Conservation (phyloP, 23 red algal genomes). For the Gracilaria domingensis region DNA sequence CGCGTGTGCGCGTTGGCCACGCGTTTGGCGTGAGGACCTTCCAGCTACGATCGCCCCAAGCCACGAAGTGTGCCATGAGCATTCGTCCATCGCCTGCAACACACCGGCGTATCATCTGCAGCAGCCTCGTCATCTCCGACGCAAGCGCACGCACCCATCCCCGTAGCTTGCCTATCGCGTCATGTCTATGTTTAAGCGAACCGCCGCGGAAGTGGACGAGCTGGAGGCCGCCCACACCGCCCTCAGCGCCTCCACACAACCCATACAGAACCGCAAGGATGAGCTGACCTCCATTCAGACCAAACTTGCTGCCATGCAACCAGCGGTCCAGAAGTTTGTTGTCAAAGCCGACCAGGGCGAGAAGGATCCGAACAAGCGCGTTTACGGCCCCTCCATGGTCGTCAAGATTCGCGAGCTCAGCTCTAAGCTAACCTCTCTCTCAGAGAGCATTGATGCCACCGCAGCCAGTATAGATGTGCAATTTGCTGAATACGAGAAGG, state of each 20-base stretch:
- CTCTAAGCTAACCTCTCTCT: slow-evolving; percentile 4
- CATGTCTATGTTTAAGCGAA: slow-evolving; percentile 55
- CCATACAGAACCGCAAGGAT: slow-evolving; percentile 32
- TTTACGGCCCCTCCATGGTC: slow-evolving; percentile 64
- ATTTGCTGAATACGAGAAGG: slow-evolving; percentile 44
- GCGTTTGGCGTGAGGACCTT: background rate
- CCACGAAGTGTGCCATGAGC: background rate
- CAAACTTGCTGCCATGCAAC: slow-evolving; percentile 9
- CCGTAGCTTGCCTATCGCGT: background rate
- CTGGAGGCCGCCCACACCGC: background rate
- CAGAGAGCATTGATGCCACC: background rate
- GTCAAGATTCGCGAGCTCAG: slow-evolving; percentile 42
- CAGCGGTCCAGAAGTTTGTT: slow-evolving; percentile 69
- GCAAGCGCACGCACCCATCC: background rate
- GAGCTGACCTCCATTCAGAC: slow-evolving; percentile 14
- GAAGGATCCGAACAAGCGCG: slow-evolving; percentile 65
- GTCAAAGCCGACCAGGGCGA: slow-evolving; percentile 64
- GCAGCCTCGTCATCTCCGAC: background rate
- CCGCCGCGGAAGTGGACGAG: slow-evolving; percentile 17
- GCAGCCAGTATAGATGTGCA: slow-evolving; percentile 5
- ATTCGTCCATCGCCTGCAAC: too few relatives aligned
- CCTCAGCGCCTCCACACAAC: slow-evolving; percentile 21
- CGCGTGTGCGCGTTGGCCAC: background rate
- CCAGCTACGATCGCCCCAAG: slow-evolving; percentile 21
- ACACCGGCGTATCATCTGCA: too few relatives aligned